These are phyloP conservation scores for Hexamita inflata DNA, from an alignment of 208 protist species.

Conservation along the genomic window DNA sequence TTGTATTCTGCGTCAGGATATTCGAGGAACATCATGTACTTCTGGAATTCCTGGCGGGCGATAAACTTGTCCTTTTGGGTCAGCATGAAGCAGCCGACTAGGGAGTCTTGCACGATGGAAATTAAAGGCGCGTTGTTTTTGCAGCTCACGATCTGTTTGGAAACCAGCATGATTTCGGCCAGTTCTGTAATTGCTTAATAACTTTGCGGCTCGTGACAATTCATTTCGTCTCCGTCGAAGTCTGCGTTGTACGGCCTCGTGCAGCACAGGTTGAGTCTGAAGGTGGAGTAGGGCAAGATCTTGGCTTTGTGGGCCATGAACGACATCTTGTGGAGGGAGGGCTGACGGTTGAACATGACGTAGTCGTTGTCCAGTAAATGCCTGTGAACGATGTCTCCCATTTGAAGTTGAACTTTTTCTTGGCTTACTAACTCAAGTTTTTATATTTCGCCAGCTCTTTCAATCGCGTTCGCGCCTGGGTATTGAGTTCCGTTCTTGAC, in stretches of 20 bases:
- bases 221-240: constrained; percentile 99
- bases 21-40: constrained; percentile 70
- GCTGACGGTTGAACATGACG: constrained; percentile 98
- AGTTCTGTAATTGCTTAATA: constrained; percentile 78
- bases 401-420: too few relatives aligned
- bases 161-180: constrained; percentile 65
- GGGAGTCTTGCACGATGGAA: constrained; percentile 95
- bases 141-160: constrained; percentile 93
- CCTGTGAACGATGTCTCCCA: constrained; percentile 71
- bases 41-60: constrained; percentile 46
- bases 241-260: constrained; percentile 94
- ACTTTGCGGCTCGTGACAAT: constrained; percentile 94
- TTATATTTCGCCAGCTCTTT: not conserved
- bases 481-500: constrained; percentile 47
- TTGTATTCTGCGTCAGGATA: too few relatives aligned
- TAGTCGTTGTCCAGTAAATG: constrained; percentile 90
- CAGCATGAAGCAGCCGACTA: constrained; percentile 70
- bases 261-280: constrained; percentile 86
- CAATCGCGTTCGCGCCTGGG: constrained; percentile 82
- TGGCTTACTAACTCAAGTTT: too few relatives aligned
- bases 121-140: constrained; percentile 92
- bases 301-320: constrained; percentile 92
- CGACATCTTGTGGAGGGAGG: constrained; percentile 98
- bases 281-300: constrained; percentile 87
- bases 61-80: constrained; percentile 77